Evolutionary conservation across 1,139 yeast species (phyloP), one percentile per base, ranked within the genome.

Genomic region (Tardiomyces blankii): DNA sequence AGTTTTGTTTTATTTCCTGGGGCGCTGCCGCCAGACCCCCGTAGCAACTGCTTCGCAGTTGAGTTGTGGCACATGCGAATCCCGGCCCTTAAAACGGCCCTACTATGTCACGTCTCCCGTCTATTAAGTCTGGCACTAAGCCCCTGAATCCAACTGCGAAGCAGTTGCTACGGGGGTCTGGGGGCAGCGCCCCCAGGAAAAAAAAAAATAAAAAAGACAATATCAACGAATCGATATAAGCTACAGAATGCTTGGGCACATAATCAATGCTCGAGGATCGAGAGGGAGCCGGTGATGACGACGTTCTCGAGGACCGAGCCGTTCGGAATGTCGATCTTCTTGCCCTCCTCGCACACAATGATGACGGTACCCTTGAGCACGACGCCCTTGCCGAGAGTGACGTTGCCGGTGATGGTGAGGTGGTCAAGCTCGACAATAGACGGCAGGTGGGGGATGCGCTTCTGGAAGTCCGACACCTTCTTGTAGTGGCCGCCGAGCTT

Each of bases 371-470:
- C 98, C 75, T 86, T 91, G 62, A 91, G 77, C 46, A 86, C 82
- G 55, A 93, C 95, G 58, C 79, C 80, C 66, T 86, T 86, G 60
- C 98, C 98, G 58, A 91, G 75, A 59, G 69, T 79, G 44, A 93
- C 98, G 64, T 91, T 89, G 68, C 98, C 98, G 47, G 98, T 91
- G 57, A 91, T 89, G 47, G 98, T 91, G 64, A 91, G 79, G 67
- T 91, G 98, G 65, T 91, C 98, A 61, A 91, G 79, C 70, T 91
- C 98, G 60, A 91, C 77, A 58, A 91, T 88, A 72, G 80, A 85
- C 55, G 98, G 98, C 80, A 91, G 93, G 64, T 89, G 95, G 44
- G 96, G 82, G 53, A 93, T 83, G 69, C 96, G 82, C 52, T 78
- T 68, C 68, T 82, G 94, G 77, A 93, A 91, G 55, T 85, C 91